A percentile compares a stretch with the other conserved stretches of the same genome.
phyloP scores from a whole-genome alignment of 2,329 filamentous ascomycete species.

The Pseudogymnoascus sp. region DNA sequence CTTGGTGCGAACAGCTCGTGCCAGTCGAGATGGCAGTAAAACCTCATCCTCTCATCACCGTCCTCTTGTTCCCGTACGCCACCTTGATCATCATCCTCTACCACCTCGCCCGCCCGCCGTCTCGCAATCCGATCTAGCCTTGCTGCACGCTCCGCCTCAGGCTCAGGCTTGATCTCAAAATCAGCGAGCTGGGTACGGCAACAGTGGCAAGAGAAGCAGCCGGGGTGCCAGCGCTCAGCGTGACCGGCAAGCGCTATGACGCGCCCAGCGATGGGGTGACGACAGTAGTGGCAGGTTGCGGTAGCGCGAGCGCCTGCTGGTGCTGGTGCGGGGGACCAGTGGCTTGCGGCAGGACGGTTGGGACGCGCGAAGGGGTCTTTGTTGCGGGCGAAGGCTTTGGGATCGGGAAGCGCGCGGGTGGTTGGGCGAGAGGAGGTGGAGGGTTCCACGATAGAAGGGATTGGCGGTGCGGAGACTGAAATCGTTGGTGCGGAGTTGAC shows the following conservation, averaged over 20 bases:
- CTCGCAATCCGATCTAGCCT: slow-evolving; percentile 69
- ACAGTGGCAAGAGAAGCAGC: slow-evolving; percentile 83
- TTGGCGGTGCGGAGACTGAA: slow-evolving; percentile 26
- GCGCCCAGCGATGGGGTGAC: slow-evolving; percentile 76
- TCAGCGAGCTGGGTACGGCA: slow-evolving; percentile 86
- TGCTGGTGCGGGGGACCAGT: slow-evolving; percentile 47
- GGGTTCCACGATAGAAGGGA: slow-evolving; percentile 26
- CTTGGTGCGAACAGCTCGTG: slow-evolving; percentile 88
- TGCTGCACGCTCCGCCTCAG: slow-evolving; percentile 59
- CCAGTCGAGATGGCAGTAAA: slow-evolving; percentile 98
- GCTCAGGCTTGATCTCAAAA: slow-evolving; percentile 93
- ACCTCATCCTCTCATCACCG: slow-evolving; percentile 65
- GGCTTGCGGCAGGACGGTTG: slow-evolving; percentile 27
- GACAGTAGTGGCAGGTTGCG: slow-evolving; percentile 76
- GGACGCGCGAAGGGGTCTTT: slow-evolving; percentile 27
- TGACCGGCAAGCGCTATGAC: slow-evolving; percentile 76
- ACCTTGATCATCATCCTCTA: slow-evolving; percentile 51
- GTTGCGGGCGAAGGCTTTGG: slow-evolving; percentile 28
- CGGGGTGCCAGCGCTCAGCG: slow-evolving; percentile 73
- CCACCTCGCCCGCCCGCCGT: slow-evolving; percentile 48
- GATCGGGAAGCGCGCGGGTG: slow-evolving; percentile 33
- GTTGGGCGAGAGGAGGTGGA: slow-evolving; percentile 17
- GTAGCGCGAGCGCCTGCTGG: slow-evolving; percentile 44
- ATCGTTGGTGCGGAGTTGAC: slow-evolving; percentile 34
- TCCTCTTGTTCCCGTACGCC: slow-evolving; percentile 57